Base-by-base conservation (phyloP, 495 filamentous ascomycete genomes). In the Penicillium pulvis region DNA sequence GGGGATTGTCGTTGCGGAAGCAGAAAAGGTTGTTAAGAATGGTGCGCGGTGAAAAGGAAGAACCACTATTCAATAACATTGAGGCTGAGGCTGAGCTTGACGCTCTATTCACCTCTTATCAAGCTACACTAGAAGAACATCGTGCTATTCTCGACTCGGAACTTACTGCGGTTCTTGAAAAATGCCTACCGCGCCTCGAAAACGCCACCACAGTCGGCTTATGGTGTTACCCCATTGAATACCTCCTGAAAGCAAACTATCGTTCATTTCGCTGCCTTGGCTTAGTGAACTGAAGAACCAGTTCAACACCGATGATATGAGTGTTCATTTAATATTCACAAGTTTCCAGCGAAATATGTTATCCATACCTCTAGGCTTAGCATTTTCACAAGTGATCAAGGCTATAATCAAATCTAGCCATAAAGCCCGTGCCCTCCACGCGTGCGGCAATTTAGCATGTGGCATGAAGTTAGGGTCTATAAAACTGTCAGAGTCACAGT, bases 111-210 rank as follows among this genome's bases (percentile, higher is more conserved):
- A 16, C 41, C 23, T n/a, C n/a, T 20, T 45, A 46, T 17, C n/a
- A 55, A 46, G 52, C 52, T 55, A 23, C 26, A 45, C 8, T 46
- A 35, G 42, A 20, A 44, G 52, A 46, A 17, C 52, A 55, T 17
- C 52, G 41, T 55, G 36, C 52, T 46, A 55, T 55, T 55, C 24
- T 55, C n/a, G 41, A 45, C 41, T 46, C 52, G 24, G 41, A 11
- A 28, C 52, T 55, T 20, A 10, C 12, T 33, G 23, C 3, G 7
- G 26, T 12, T 17, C 52, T 55, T 55, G 52, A 55, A 55, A 55
- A 45, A 33, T 45, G 52, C 23, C 36, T 55, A 6, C 52, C 41
- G 17, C 52, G 52, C 26, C 26, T 55, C n/a, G 42, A 55, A 55
- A 55, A n/a, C 39, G 52, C 42, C 26, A 43, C 17, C 14, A 45